Percentiles rank a stretch among this genome's conserved stretches.
These are phyloP conservation scores for Rhizophlyctis rosea DNA, from an alignment of 192 early-diverging fungal genomes.

Conservation along the genomic window DNA sequence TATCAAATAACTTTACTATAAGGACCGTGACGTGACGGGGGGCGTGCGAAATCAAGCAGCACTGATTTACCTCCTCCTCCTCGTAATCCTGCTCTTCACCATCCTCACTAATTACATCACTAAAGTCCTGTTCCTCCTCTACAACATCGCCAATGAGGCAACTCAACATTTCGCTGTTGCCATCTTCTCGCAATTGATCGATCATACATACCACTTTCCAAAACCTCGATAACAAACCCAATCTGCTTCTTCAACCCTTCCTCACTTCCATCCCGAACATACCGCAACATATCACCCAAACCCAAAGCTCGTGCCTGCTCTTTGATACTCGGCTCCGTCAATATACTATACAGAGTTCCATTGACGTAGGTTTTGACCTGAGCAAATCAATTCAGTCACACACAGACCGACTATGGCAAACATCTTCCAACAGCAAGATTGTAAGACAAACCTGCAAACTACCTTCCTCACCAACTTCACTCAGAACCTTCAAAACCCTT, in stretches of 20 bases:
- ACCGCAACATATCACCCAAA: slow-evolving; percentile 38
- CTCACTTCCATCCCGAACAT: slow-evolving; percentile 23
- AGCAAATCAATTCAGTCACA: too few relatives aligned
- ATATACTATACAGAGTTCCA: slow-evolving; percentile 46
- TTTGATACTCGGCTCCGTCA: slow-evolving; percentile 36
- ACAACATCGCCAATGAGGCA: not conserved
- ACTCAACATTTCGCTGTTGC: not conserved
- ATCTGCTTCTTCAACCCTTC: slow-evolving; percentile 44
- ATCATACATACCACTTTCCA: slow-evolving; percentile 10
- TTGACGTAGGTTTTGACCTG: slow-evolving; percentile 54
- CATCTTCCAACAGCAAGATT: too few relatives aligned
- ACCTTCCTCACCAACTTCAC: slow-evolving; percentile 39
- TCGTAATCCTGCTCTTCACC: slow-evolving; percentile 46
- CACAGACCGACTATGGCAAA: too few relatives aligned
- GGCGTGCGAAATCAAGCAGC: not conserved
- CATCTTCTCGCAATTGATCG: not conserved
- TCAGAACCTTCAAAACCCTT: slow-evolving; percentile 23
- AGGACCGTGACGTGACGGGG: not conserved
- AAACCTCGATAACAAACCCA: slow-evolving; percentile 44
- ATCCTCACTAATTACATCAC: slow-evolving; percentile 37
- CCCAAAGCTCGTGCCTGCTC: slow-evolving; percentile 35
- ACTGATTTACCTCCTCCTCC: slow-evolving; percentile 36
- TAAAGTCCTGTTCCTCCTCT: slow-evolving; percentile 26
- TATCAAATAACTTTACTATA: not conserved
- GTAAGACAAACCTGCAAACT: slow-evolving; percentile 37